These are phyloP conservation scores for Agarophyton chilense DNA, from an alignment of 23 red algal genomes.

Conservation along the genomic window DNA sequence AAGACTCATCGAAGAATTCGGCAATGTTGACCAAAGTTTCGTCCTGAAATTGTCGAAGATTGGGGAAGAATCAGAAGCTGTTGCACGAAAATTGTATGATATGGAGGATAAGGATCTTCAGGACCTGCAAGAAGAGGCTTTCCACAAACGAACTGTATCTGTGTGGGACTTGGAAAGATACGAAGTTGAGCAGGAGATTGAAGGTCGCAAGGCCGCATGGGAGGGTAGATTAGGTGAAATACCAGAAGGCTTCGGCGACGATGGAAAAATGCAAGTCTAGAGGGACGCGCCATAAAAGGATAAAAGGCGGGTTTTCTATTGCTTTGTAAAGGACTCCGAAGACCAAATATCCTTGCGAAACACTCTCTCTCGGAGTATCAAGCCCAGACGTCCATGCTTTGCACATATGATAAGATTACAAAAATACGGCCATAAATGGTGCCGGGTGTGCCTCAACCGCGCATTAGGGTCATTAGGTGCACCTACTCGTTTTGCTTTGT, in stretches of 20 bases:
- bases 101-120: conserved; percentile 83
- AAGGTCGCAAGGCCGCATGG: conserved; percentile 81
- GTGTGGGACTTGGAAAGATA: conserved; percentile 92
- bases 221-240: conserved; percentile 62
- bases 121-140: conserved; percentile 94
- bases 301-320: neutral
- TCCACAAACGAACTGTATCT: conserved; percentile 84
- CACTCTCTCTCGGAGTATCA: neutral
- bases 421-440: neutral
- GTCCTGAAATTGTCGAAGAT: conserved; percentile 63
- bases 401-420: neutral
- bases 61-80: conserved; percentile 80
- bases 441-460: neutral
- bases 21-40: conserved; percentile 86
- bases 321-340: neutral
- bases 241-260: conserved; percentile 51
- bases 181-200: conserved; percentile 82
- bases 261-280: conserved; percentile 47
- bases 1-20: conserved; percentile 90
- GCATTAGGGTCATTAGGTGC: neutral
- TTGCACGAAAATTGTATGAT: conserved; percentile 85
- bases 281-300: neutral
- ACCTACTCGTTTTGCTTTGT: neutral
- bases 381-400: neutral
- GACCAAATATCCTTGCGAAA: no score